phyloP scores from a whole-genome alignment of 805 yeast species.

The Saccharomyces kudriavzevii region DNA sequence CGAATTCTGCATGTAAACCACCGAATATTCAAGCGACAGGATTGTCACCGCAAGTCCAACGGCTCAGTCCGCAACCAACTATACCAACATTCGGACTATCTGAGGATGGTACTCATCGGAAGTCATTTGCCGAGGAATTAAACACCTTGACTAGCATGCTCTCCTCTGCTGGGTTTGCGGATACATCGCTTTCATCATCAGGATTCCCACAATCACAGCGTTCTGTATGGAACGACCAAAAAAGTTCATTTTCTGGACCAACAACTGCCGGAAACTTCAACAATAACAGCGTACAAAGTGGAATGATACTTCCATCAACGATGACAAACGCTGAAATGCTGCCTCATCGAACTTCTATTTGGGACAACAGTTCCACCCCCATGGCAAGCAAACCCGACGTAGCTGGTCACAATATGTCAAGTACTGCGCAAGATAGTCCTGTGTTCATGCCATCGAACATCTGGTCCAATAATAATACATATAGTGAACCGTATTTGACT shows the following conservation, averaged over 20 bases:
- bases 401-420: neutral
- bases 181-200: conserved; percentile 2
- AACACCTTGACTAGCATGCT: conserved; percentile 21
- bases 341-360: conserved; percentile 20
- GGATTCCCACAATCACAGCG: conserved; percentile 4
- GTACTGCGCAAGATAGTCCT: neutral
- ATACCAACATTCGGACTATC: conserved; percentile 7
- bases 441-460: conserved; percentile 4
- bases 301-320: neutral
- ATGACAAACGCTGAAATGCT: neutral
- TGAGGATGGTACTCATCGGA: conserved; percentile 9
- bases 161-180: conserved; percentile 19
- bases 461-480: conserved; percentile 1
- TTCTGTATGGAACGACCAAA: conserved; percentile 16
- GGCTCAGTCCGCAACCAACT: neutral
- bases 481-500: neutral
- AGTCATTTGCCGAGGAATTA: conserved; percentile 21
- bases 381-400: neutral
- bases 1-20: neutral
- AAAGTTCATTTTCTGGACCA: conserved; percentile 1
- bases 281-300: conserved; percentile 1
- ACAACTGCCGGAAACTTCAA: neutral
- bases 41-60: neutral
- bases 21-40: conserved; percentile 2
- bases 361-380: conserved; percentile 14